Evolutionary conservation across 1,284 basidiomycete genomes (phyloP).

Genomic region (Cryptococcus sp.): DNA sequence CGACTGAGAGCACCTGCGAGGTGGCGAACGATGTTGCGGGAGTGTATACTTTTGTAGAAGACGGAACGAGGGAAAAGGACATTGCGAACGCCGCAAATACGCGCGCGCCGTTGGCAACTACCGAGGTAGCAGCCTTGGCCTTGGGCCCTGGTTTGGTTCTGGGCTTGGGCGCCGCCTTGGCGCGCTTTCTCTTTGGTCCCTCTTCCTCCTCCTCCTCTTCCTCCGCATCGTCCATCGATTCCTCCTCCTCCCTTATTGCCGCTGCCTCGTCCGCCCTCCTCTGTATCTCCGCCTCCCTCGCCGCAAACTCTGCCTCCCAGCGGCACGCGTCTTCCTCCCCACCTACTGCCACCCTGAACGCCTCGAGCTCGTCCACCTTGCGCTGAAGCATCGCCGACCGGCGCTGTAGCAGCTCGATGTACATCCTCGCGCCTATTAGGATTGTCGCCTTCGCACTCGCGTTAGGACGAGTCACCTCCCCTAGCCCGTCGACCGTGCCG

Average conservation of each 20-base stretch:
- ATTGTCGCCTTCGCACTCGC: conserved; percentile 49
- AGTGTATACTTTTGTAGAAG: conserved; percentile 11
- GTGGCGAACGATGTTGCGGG: conserved; percentile 3
- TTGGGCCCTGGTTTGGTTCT: conserved; percentile 16
- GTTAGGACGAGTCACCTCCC: conserved; percentile 47
- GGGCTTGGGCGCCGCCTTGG: conserved; percentile 10
- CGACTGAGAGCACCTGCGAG: conserved; percentile 1
- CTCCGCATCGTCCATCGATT: conserved; percentile 25
- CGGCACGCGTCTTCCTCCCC: conserved; percentile 29
- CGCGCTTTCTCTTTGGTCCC: conserved; percentile 19
- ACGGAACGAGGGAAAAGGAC: conserved; percentile 42
- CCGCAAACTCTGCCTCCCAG: conserved; percentile 40
- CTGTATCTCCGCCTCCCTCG: conserved; percentile 28
- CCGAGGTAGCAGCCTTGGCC: conserved; percentile 12
- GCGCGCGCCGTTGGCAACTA: conserved; percentile 20
- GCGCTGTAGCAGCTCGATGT: conserved; percentile 47
- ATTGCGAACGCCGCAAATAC: conserved; percentile 47
- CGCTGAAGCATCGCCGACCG: conserved; percentile 37
- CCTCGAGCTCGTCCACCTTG: conserved; percentile 39
- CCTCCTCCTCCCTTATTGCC: conserved; percentile 21
- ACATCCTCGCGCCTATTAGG: conserved; percentile 46
- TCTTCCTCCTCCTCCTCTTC: conserved; percentile 33
- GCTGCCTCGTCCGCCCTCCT: conserved; percentile 21
- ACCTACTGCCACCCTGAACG: conserved; percentile 32
- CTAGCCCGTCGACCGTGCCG: conserved; percentile 48